Evolutionary conservation across 202 grass and related monocot species (phyloP), one percentile per base, ranked within the genome.

Genomic region (Elaeis oleifera): DNA sequence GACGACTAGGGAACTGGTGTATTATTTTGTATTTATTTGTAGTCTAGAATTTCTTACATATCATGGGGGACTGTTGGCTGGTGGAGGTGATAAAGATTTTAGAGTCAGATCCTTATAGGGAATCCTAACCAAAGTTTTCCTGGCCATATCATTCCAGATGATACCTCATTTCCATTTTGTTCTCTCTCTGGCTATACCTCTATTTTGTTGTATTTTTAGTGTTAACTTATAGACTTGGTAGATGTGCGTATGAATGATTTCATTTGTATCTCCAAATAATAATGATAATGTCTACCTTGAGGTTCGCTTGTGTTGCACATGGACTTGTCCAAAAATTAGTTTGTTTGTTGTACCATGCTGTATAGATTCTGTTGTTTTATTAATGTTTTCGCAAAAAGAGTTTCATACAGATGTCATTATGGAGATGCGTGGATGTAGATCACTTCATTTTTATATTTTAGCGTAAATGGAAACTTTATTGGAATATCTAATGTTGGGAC

Each of bases 401-500:
- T 28, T 28, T 28, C 27, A 4, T 28, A 28, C 5, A 28, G 27
- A 28, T 28, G 27, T 5, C 27, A 5, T 28, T 5, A 5, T 28
- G 27, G 27, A 28, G 27, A 28, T 28, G 27, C 3, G 4, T 28
- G 27, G 27, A 28, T 28, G 27, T 28, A 28, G 27, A 28, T 28
- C 27, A 28, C 27, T 28, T 28, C 5, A 28, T 4, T 4, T 28
- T 5, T 28, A 28, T 0, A 28, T 28, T 28, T 5, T 28, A 5
- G 27, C 5, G 27, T 28, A 28, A 28, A 28, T 28, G 27, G 27
- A 0, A 28, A 28, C 27, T 28, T 28, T 28, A 28, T 28, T 28
- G 4, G 4, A 28, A 4, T 5, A 28, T 28, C 4, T 28, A 28
- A 90, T 31, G 79, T 85, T 49, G 78, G 86, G 70, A 90, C 81